Base-by-base conservation (phyloP, 139 green algal genomes). In the Edaphochlamys debaryana region DNA sequence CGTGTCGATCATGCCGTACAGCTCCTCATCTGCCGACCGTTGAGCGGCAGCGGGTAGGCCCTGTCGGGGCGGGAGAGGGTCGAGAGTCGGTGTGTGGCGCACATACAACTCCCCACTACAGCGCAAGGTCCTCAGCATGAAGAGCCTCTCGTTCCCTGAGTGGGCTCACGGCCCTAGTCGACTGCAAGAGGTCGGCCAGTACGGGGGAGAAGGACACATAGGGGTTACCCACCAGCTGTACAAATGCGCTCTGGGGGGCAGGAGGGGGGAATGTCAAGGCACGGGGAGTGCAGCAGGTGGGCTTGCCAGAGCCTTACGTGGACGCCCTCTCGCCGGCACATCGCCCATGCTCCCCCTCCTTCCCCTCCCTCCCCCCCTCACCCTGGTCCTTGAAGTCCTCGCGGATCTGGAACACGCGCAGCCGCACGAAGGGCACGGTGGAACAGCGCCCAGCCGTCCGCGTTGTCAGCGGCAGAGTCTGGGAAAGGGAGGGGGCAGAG, bases 361-460 rank as follows among this genome's bases (percentile, higher is more conserved):
- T n/a, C n/a, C n/a, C n/a, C n/a, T 5, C 62, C 25, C 30, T 17
- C 30, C 9, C 15, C 62, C 4, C 2, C 72, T 40, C 36, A 79
- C 72, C 72, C 54, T 79, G 54, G 17, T 29, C 54, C 56, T 79
- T 54, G 36, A 79, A 79, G 36, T 69, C 72, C 36, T 79, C 72
- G 11, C 37, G 36, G 29, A 79, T 38, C 72, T 79, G 52, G 54
- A 58, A 79, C 54, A 69, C 72, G 9, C 72, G 54, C 72, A 79
- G 32, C 37, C 72, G 54, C 34, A 79, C 72, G 29, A 58, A 79
- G 5, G 72, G 72, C 72, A 79, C 36, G 4, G 54, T 50, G n/a
- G 72, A 79, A 79, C 72, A 79, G 40, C 29, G n/a, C 62, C 72
- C 72, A 79, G 52, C 72, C 72, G 72, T 79, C 72, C 25, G 72